Evolutionary conservation across 768 basidiomycete species (phyloP), one percentile per base, ranked within the genome.

Genomic region (Ephemerocybe angulata): DNA sequence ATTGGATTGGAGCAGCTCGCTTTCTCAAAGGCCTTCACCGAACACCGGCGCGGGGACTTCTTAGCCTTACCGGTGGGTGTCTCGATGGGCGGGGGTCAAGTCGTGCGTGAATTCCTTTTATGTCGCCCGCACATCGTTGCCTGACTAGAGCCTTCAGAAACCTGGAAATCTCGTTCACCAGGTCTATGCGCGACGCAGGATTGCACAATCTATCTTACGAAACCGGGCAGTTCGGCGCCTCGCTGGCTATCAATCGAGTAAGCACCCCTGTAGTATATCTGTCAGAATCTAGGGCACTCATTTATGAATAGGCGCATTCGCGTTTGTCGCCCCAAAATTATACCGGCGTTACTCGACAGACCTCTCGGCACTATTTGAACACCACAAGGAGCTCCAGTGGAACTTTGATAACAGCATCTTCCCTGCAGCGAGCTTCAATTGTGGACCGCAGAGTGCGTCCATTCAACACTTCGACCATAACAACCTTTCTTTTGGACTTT

Each of bases 401-500:
- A 50, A 50, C 13, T 50, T 50, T 27, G 33, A 17, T n/a, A 11
- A 24, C 33, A 33, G 29, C 30, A 35, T 50, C 3, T 50, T n/a
- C 25, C 49, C 49, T 15, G 13, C 17, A 2, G 28, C 17, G 2
- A 21, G 17, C 27, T 50, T 50, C 30, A 54, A 47, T 19, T 49
- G 19, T 4, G 43, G 43, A 8, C 33, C 44, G 2, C 42, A 27
- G 12, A n/a, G 15, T n/a, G 12, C n/a, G 10, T 27, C 43, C 27
- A 8, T 33, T 3, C 29, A 22, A 12, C 53, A 54, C 31, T 42
- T 28, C 19, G 53, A 54, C 44, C 25, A 44, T 8, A 37, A 17
- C 25, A 54, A 54, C 30, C 25, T 47, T 12, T 33, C 53, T 17
- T 48, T 24, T 35, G 53, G 44, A 3, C 44, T 44, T 25, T 54